Conservation (phyloP, 306 rosid genomes). For the Carpinus fangiana region DNA sequence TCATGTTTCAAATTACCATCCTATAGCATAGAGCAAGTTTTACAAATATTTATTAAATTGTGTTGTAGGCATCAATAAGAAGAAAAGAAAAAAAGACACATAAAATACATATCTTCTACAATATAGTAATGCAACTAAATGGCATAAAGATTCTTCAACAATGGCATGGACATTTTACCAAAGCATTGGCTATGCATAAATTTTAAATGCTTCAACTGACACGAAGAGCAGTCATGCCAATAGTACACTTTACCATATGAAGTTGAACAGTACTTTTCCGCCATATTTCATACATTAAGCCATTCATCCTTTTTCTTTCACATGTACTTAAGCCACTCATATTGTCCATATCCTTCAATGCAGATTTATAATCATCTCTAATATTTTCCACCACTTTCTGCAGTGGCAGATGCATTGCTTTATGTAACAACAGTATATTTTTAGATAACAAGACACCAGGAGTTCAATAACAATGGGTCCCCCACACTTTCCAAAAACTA, state of each 20-base stretch:
- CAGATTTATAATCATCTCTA: not conserved
- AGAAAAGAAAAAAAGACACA: not conserved
- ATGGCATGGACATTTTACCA: not conserved
- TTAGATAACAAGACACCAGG: not conserved
- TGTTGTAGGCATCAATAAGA: not conserved
- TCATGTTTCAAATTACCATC: not conserved
- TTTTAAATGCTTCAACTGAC: not conserved
- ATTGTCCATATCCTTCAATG: not conserved
- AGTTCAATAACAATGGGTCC: not conserved
- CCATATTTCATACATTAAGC: not conserved
- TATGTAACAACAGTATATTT: not conserved
- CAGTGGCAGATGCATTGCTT: not conserved
- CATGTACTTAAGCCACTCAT: not conserved
- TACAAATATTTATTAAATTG: not conserved
- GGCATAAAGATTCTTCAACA: conserved; percentile 6
- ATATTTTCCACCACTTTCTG: not conserved
- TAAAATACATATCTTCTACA: not conserved
- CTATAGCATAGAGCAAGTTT: not conserved
- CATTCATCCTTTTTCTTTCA: not conserved
- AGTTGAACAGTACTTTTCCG: not conserved
- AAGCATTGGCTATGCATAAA: not conserved
- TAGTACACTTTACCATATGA: not conserved
- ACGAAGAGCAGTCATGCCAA: not conserved
- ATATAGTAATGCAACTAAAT: not conserved
- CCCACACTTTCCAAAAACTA: not conserved